phyloP scores from a whole-genome alignment of 1,284 basidiomycete species.

The Pseudozyma pruni region DNA sequence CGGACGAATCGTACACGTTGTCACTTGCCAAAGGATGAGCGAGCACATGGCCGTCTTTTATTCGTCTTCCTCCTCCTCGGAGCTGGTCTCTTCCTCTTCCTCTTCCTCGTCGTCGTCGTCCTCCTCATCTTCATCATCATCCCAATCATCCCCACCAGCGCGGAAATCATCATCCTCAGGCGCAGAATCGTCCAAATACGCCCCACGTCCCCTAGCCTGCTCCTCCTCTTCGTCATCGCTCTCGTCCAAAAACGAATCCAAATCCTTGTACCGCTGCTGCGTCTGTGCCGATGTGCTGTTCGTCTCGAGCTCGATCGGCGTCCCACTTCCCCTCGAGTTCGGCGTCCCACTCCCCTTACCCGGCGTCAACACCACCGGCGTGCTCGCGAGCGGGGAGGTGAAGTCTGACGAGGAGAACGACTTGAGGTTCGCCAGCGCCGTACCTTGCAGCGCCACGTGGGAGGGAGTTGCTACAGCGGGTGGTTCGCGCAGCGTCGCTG shows the following conservation, averaged over 20 bases:
- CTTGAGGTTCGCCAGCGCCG: slow-evolving; percentile 31
- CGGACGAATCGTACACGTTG: no score
- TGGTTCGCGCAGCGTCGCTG: slow-evolving; percentile 29
- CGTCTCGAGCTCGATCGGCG: slow-evolving; percentile 38
- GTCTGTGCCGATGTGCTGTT: slow-evolving; percentile 8
- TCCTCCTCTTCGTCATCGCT: slow-evolving; percentile 52
- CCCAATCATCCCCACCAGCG: slow-evolving; percentile 14
- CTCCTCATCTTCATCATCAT: slow-evolving; percentile 23
- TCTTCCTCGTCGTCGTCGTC: slow-evolving; percentile 25
- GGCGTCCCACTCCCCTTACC: slow-evolving; percentile 10
- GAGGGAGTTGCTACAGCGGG: slow-evolving; percentile 14
- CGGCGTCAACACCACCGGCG: slow-evolving; percentile 22
- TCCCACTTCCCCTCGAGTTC: slow-evolving; percentile 10
- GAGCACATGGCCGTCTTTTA: neutral
- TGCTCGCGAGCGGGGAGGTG: neutral
- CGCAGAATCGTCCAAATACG: slow-evolving; percentile 45
- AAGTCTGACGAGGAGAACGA: slow-evolving; percentile 42
- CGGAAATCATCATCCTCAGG: slow-evolving; percentile 57
- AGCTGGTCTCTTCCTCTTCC: slow-evolving; percentile 19
- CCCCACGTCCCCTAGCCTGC: slow-evolving; percentile 4
- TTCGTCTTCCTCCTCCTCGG: slow-evolving; percentile 17
- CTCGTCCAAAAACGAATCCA: slow-evolving; percentile 62
- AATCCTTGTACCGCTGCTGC: slow-evolving; percentile 53
- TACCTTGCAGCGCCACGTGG: slow-evolving; percentile 15
- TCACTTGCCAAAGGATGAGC: no score